Base-by-base conservation (phyloP, 2,329 filamentous ascomycete species). In the Elsinoe necatrix region DNA sequence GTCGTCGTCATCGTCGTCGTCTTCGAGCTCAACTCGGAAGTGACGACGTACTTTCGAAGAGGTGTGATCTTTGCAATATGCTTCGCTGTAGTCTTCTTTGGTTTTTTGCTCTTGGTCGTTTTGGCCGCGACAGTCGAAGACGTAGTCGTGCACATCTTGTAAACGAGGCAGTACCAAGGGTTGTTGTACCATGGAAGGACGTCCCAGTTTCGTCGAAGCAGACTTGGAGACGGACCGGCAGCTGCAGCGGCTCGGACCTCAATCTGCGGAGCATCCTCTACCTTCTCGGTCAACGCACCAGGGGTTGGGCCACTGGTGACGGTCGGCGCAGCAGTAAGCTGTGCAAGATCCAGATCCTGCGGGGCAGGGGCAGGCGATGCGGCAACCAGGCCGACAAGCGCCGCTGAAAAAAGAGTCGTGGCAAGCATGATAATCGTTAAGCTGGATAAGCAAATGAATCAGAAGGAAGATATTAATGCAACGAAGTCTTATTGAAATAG, bases 311-410 rank as follows among this genome's bases (percentile, higher is more conserved):
- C 63, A 11, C 51, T 51, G 18, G 61, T 61, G 25, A 59, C 58
- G 23, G 58, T 54, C 35, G 61, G 62, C 16, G 61, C 61, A 52
- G 61, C 60, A 39, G 59, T 57, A 21, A 64, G 58, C 29, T 59
- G 59, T n/a, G 57, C 59, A 52, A 61, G 59, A 55, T 64, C 59
- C 54, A 64, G 42, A 56, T 63, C 57, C 56, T 63, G 63, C n/a
- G 56, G 55, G 20, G 20, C 18, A 39, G 48, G 29, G 43, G 55
- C 55, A 39, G 58, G 58, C 35, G 58, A 57, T 39, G 63, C 63
- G 52, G 59, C 56, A 39, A 60, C 60, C 16, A 63, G 58, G 51
- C 59, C 61, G 41, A 56, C 56, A 31, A 65, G 43, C 41, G 57
- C 62, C 39, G 59, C 58, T 29, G 60, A 59, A 41, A 61, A 21